Evolutionary conservation across 78 protist species (phyloP), one percentile per base, ranked within the genome.

Genomic region (Dictyostelium intermedium): DNA sequence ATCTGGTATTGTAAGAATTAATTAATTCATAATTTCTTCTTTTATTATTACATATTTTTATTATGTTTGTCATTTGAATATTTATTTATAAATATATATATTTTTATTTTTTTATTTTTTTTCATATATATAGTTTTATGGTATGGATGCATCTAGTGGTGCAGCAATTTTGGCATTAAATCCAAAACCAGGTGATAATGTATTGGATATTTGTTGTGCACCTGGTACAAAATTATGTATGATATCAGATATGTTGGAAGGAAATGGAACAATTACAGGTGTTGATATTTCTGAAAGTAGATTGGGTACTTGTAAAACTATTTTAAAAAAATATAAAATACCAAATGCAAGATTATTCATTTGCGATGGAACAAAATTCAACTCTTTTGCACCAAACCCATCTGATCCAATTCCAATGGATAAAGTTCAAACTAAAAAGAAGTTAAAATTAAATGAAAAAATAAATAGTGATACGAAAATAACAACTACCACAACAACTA

Each of bases 121-220:
- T 27, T 25, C 7, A 30, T 5, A 11, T n/a, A 30, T 60, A 53
- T 25, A 61, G 78, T 43, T 95, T 11, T 96, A 96, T 82, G 97
- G 97, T 32, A 96, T 96, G 83, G 97, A 96, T 77, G 96, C 91
- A 20, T 32, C 66, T 56, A 87, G 95, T 53, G 97, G 96, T 13
- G 97, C 97, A 35, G 97, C 96, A 11, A 86, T 96, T 6, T 37
- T 84, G 23, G 93, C 95, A 66, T 73, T 96, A 34, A 91, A 50
- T 39, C 87, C 85, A 43, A 3, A 35, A 50, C 92, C 92, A 13
- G 92, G 92, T 79, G 96, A 96, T 23, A 50, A 60, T 70, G 95
- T 96, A 5, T 92, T 96, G 70, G 97, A 96, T 87, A 37, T 96
- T 41, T 96, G 97, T 92, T 96, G 97, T 82, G 97, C 97, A 73